Evolutionary conservation across 2,329 filamentous ascomycete species (phyloP), one percentile per base, ranked within the genome.

Genomic region (Calonectria honghensis): DNA sequence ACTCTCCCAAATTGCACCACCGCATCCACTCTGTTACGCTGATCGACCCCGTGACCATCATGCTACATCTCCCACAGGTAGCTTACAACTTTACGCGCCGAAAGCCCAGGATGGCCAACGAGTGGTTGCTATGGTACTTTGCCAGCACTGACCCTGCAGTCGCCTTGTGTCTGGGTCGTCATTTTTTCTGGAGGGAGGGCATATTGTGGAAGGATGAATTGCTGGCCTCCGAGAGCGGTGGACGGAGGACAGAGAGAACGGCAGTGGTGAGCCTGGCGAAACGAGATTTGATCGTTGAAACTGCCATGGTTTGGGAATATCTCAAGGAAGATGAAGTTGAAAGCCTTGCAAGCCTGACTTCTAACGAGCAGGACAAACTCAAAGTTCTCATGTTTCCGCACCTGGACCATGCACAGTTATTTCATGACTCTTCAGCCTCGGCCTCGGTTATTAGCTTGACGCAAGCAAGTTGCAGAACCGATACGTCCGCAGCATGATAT

Each of bases 151-250:
- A 95, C 77, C 90, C 92, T 35, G 92, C 92, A 2, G 91, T 94
- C 2, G 90, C 93, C 13, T 89, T 93, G 71, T 91, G 90, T 13
- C 85, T 95, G 1, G 90, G 89, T 0, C 86, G 93, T 4, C 89
- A 92, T 78, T 94, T 95, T 84, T 94, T 94, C 84, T 95, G 93
- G 94, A 88, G 88, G 32, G 89, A 94, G 77, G 94, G 93, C 76
- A 91, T 94, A 50, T 84, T 94, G 10, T 95, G 93, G 93, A 91
- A 91, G 77, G 91, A 94, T 63, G 91, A 94, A 75, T 82, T 94
- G 59, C 76, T 88, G 45, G 73, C 59, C 0, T 73, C 69, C 27
- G 68, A 73, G 24, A 74, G 61, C 75, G 68, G 72, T 5, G 76
- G 76, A 7, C 69, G 68, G 75, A 74, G 79, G 68, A 75, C 52